A percentile compares a stretch with the other conserved stretches of the same genome.
Evolutionary conservation across 148 eudicot species (phyloP).

Genomic region (Rhododendron simsii): DNA sequence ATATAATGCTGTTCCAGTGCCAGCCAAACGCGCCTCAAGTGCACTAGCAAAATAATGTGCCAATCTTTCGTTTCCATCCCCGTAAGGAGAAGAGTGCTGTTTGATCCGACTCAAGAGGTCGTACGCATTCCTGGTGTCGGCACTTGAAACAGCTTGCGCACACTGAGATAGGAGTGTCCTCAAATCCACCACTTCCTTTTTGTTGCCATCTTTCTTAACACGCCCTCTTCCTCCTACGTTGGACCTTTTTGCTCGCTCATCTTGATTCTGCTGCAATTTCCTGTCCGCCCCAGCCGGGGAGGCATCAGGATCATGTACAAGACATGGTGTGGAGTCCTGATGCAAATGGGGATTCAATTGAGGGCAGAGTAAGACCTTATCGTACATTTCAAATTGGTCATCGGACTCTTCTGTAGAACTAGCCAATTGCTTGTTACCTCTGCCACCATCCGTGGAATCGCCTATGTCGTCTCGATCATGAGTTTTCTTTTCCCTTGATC

Average conservation of each 20-base stretch:
- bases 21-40: constrained; percentile 40
- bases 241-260: neutral
- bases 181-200: constrained; percentile 43
- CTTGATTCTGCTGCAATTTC: neutral
- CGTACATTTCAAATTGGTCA: constrained; percentile 34
- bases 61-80: constrained; percentile 26
- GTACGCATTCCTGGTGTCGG: constrained; percentile 34
- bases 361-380: constrained; percentile 33
- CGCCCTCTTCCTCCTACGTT: constrained; percentile 10
- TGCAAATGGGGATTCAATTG: neutral
- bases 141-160: constrained; percentile 47
- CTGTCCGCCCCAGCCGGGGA: neutral
- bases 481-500: constrained; percentile 34
- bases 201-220: constrained; percentile 11
- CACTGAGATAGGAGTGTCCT: constrained; percentile 52
- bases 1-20: constrained; percentile 42
- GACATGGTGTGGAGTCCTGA: too few relatives aligned
- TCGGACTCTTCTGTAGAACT: constrained; percentile 27
- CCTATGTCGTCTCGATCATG: constrained; percentile 37
- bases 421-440: constrained; percentile 43
- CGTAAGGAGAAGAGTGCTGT: constrained; percentile 28
- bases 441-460: constrained; percentile 8
- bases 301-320: neutral
- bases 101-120: constrained; percentile 33
- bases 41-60: constrained; percentile 34